phyloP scores from a whole-genome alignment of 2,329 filamentous ascomycete species.

The Chaetomiaceae sp. region DNA sequence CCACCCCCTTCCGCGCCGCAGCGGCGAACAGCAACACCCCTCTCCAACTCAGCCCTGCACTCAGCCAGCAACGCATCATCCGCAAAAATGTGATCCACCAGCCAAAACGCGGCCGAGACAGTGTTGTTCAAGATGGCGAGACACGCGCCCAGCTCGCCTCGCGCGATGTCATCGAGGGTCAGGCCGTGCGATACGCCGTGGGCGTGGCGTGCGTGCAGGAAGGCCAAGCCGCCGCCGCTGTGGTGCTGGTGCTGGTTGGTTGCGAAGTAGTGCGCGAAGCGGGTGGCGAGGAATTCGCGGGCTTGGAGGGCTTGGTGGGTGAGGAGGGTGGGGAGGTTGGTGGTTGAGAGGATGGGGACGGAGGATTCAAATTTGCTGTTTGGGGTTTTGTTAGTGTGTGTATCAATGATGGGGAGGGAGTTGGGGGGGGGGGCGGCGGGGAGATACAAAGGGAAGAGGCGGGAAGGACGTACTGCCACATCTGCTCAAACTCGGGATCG shows the following conservation, averaged over 20 bases:
- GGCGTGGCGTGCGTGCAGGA: constrained; percentile 12
- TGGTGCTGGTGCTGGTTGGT: background rate
- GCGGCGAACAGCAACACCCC: background rate
- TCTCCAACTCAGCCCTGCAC: constrained; percentile 25
- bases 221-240: background rate
- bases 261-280: constrained; percentile 1
- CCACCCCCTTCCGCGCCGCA: no score
- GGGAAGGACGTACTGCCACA: constrained; percentile 13
- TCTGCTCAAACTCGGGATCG: constrained; percentile 7
- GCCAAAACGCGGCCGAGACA: constrained; percentile 36
- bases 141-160: constrained; percentile 34
- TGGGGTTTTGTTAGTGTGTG: no score
- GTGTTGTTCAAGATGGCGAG: constrained; percentile 37
- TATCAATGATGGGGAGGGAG: no score
- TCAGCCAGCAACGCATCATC: constrained; percentile 28
- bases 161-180: constrained; percentile 30
- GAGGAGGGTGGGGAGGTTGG: constrained; percentile 3
- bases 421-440: no score
- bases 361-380: no score
- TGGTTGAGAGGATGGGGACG: background rate
- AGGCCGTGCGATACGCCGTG: constrained; percentile 28
- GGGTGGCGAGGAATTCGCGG: background rate
- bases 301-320: background rate
- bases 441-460: constrained; percentile 11
- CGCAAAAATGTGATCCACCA: constrained; percentile 34